phyloP scores from a whole-genome alignment of 768 basidiomycete species.

The Chlorophyllum brunneum region DNA sequence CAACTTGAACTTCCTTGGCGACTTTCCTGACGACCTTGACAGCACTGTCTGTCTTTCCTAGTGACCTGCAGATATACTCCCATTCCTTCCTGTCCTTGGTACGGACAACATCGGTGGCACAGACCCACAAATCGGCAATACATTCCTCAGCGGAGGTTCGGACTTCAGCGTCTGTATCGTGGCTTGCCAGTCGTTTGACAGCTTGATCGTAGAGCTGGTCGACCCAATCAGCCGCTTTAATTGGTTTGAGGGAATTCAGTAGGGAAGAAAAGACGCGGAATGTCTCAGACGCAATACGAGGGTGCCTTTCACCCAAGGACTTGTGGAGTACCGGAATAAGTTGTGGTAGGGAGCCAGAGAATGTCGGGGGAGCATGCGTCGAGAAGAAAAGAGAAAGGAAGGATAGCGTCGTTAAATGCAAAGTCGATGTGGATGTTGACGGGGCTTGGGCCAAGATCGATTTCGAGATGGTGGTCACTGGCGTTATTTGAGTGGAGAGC shows the following conservation, averaged over 20 bases:
- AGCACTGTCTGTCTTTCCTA: constrained; percentile 68
- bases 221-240: constrained; percentile 62
- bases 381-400: constrained; percentile 86
- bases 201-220: constrained; percentile 75
- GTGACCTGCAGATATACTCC: constrained; percentile 71
- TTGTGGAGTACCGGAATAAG: constrained; percentile 75
- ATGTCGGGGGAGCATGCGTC: constrained; percentile 57
- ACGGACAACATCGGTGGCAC: constrained; percentile 70
- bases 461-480: constrained; percentile 63
- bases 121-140: constrained; percentile 84
- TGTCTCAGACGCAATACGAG: constrained; percentile 82
- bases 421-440: constrained; percentile 71
- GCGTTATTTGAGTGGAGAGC: constrained; percentile 61
- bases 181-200: constrained; percentile 60
- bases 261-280: constrained; percentile 87
- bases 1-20: constrained; percentile 67
- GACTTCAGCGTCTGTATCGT: constrained; percentile 92
- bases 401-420: constrained; percentile 80
- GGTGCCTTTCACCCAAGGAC: constrained; percentile 77
- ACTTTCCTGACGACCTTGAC: constrained; percentile 83
- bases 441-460: constrained; percentile 62
- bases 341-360: constrained; percentile 52
- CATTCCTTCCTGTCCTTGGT: constrained; percentile 70
- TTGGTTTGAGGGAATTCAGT: constrained; percentile 69
- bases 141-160: constrained; percentile 77